Conservation (phyloP, 2,329 filamentous ascomycete species). For the Ophiostoma sp. region DNA sequence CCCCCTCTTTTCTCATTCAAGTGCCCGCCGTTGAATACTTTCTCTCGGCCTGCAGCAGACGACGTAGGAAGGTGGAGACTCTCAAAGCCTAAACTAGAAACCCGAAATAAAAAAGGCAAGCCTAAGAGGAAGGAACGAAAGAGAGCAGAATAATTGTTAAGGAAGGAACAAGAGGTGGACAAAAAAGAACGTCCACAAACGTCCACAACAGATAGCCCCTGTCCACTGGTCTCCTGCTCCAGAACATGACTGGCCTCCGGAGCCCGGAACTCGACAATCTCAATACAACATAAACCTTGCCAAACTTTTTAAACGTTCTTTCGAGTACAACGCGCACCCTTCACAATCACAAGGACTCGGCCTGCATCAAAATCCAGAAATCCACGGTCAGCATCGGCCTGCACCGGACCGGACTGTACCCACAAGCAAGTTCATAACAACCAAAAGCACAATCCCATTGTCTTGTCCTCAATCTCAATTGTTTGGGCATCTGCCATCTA, state of each 20-base stretch:
- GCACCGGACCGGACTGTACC: conserved; percentile 4
- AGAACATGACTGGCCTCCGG: not conserved
- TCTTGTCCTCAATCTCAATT: not conserved
- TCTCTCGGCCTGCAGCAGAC: not conserved
- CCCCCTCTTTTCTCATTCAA: not conserved
- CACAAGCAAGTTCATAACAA: too few species aligned
- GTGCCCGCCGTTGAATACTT: not conserved
- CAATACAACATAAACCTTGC: not conserved
- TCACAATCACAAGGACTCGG: not conserved
- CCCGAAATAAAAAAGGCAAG: not conserved
- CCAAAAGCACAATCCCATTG: not conserved
- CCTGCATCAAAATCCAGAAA: not conserved
- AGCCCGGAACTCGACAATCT: not conserved
- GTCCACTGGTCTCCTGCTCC: not conserved
- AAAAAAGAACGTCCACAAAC: not conserved
- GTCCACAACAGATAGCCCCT: not conserved
- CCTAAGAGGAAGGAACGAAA: not conserved
- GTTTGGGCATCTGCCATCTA: not conserved
- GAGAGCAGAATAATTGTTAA: not conserved
- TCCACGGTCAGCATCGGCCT: conserved; percentile 4
- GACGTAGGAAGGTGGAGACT: conserved; percentile 9
- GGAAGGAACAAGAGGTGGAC: not conserved
- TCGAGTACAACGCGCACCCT: not conserved
- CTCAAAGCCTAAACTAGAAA: not conserved
- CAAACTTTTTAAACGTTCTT: not conserved